phyloP scores from a whole-genome alignment of 1,284 basidiomycete genomes.

The Moesziomyces sp. region DNA sequence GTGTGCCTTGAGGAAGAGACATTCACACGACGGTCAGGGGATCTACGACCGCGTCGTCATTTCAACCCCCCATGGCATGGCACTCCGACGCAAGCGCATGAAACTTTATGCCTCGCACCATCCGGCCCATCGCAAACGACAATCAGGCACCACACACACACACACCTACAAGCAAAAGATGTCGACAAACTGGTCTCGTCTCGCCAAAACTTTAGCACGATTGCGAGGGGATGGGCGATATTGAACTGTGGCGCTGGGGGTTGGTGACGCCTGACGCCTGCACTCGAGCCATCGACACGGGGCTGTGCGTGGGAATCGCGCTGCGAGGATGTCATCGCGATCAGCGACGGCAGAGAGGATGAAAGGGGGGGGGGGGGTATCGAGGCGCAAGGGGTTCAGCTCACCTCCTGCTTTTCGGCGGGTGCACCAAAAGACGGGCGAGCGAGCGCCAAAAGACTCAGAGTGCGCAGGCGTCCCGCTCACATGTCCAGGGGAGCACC shows the following conservation, averaged over 20 bases:
- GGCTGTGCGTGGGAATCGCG: neutral
- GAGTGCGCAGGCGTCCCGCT: neutral
- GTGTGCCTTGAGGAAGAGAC: neutral
- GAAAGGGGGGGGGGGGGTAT: neutral
- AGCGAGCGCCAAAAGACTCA: neutral
- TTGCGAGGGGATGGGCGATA: no score
- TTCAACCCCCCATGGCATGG: no score
- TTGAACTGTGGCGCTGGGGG: no score
- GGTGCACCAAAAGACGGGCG: no score
- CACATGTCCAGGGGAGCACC: conserved; percentile 9
- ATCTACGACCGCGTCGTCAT: neutral
- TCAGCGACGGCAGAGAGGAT: neutral
- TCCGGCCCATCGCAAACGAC: neutral
- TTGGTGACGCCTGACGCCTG: neutral
- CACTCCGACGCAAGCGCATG: no score
- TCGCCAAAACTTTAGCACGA: no score
- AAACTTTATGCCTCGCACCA: no score
- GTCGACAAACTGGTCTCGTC: no score
- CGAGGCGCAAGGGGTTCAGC: neutral
- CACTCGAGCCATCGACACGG: neutral
- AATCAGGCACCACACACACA: neutral
- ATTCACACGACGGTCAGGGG: conserved; percentile 37
- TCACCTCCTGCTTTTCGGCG: neutral
- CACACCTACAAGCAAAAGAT: no score
- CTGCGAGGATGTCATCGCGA: neutral